phyloP scores from a whole-genome alignment of 2,329 filamentous ascomycete species.

The Clarireedia sp. region DNA sequence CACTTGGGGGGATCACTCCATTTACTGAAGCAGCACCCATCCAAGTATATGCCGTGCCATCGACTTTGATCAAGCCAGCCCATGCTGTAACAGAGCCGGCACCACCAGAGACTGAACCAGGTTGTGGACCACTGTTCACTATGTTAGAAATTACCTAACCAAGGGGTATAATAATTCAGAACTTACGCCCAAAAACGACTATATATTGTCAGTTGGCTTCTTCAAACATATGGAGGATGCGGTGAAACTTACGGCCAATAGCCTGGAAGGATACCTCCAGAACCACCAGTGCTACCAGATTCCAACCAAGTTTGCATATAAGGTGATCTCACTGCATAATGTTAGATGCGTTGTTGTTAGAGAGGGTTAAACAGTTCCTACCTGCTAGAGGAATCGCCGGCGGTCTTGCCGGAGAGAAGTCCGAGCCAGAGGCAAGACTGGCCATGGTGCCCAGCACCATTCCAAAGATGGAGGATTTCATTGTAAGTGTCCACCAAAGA shows the following conservation, averaged over 20 bases:
- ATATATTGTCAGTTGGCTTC: slow-evolving; percentile 9
- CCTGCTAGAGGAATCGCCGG: slow-evolving; percentile 63
- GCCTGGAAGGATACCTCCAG: slow-evolving; percentile 60
- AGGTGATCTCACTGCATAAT: slow-evolving; percentile 49
- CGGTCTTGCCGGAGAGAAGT: slow-evolving; percentile 55
- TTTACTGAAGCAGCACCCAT: slow-evolving; percentile 47
- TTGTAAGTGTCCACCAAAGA: not conserved
- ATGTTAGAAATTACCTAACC: not conserved
- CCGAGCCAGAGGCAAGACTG: slow-evolving; percentile 33
- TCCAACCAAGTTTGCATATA: slow-evolving; percentile 70
- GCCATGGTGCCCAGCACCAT: slow-evolving; percentile 5
- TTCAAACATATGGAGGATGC: not conserved
- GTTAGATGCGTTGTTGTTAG: not conserved
- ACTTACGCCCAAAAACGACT: slow-evolving; percentile 27
- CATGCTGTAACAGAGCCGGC: slow-evolving; percentile 53
- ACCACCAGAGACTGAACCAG: slow-evolving; percentile 16
- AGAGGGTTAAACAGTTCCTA: not conserved
- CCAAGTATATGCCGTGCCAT: slow-evolving; percentile 57
- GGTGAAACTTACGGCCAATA: slow-evolving; percentile 22
- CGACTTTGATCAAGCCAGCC: slow-evolving; percentile 64
- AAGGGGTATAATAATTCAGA: not conserved
- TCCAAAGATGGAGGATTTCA: slow-evolving; percentile 14
- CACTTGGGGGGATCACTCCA: slow-evolving; percentile 37
- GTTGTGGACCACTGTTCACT: slow-evolving; percentile 19
- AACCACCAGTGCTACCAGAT: slow-evolving; percentile 51